A percentile compares a stretch with the other conserved stretches of the same genome.
Conservation (phyloP, 2,329 filamentous ascomycete genomes). For the Fusarium siculi region DNA sequence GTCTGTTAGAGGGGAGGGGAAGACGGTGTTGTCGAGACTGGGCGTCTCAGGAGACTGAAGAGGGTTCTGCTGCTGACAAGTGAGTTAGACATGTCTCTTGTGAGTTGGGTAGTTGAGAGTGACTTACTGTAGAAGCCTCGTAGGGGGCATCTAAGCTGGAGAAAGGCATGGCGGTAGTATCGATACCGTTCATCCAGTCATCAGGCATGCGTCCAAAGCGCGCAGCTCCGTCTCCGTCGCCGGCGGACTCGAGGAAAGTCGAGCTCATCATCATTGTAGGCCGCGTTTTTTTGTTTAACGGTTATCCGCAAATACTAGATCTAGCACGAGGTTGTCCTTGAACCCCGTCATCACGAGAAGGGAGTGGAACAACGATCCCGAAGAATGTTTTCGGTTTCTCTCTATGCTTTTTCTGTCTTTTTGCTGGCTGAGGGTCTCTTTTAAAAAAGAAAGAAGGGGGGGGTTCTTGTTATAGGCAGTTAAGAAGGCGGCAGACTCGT, state of each 20-base stretch:
- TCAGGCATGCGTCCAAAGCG: slow-evolving; percentile 24
- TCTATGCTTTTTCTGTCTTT: slow-evolving; percentile 6
- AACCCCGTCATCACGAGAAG: slow-evolving; percentile 43
- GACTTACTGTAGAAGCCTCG: slow-evolving; percentile 39
- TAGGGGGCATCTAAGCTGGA: slow-evolving; percentile 31
- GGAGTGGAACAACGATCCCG: slow-evolving; percentile 6
- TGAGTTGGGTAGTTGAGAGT: background rate
- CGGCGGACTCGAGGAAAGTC: slow-evolving; percentile 35
- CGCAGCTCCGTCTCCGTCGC: slow-evolving; percentile 24
- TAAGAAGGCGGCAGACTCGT: slow-evolving; percentile 43
- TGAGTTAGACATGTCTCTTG: background rate
- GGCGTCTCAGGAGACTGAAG: slow-evolving; percentile 40
- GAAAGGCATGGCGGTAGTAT: slow-evolving; percentile 35
- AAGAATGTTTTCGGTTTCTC: slow-evolving; percentile 9
- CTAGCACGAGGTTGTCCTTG: slow-evolving; percentile 37
- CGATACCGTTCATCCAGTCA: slow-evolving; percentile 38
- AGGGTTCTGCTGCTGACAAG: slow-evolving; percentile 22
- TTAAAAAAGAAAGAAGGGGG: background rate
- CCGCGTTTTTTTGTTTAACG: slow-evolving; percentile 21
- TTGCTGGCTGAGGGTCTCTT: background rate
- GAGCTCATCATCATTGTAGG: slow-evolving; percentile 42
- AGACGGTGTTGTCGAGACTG: slow-evolving; percentile 41
- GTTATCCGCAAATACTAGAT: slow-evolving; percentile 41
- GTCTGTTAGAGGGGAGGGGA: slow-evolving; percentile 39
- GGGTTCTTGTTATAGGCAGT: slow-evolving; percentile 40